These are phyloP conservation scores for Ophiocordyceps unilateralis DNA, from an alignment of 2,329 filamentous ascomycete genomes.

Conservation along the genomic window DNA sequence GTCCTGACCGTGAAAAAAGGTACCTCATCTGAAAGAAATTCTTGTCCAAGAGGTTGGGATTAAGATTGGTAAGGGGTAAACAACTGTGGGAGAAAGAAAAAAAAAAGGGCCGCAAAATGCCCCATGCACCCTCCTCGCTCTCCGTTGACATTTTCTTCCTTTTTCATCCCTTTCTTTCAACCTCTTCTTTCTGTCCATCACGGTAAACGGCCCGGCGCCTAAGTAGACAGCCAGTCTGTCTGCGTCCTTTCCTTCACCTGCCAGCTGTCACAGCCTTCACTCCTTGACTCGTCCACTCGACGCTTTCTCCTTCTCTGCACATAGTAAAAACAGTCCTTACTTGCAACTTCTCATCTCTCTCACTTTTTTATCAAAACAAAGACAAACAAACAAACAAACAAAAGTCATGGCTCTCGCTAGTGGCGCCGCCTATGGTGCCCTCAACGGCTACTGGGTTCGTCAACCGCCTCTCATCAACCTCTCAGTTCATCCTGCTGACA, in stretches of 20 bases:
- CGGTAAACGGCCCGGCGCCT: not conserved
- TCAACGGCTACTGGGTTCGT: conserved; percentile 24
- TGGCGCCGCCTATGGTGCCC: conserved; percentile 10
- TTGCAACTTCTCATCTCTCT: not conserved
- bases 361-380: not conserved
- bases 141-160: no score
- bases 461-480: not conserved
- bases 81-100: no score
- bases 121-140: no score
- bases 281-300: no score
- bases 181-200: conserved; percentile 5
- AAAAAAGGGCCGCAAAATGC: no score
- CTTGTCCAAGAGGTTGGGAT: no score
- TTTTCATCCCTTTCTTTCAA: not conserved
- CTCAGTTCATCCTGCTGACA: not conserved
- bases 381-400: no score
- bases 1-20: no score
- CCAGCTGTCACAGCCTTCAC: not conserved
- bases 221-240: no score
- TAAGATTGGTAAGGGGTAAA: no score
- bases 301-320: not conserved
- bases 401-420: conserved; percentile 9
- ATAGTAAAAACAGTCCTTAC: no score
- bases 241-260: not conserved
- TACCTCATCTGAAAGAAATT: no score